Evolutionary conservation across 2,329 filamentous ascomycete species (phyloP).

Genomic region (Colletotrichum plurivorum): DNA sequence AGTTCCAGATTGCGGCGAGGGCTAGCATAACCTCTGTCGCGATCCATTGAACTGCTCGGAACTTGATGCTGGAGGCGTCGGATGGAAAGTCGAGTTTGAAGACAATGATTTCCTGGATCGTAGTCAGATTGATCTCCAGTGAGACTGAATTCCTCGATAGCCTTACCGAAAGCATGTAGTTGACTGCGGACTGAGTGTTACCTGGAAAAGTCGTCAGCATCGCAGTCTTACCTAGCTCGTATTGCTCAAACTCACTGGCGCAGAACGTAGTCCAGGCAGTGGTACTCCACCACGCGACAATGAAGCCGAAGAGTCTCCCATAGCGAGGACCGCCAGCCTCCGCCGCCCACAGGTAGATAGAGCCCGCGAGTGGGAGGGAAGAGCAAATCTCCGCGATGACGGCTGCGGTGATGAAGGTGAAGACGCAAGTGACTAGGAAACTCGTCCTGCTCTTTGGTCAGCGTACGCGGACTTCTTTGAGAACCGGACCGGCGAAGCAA

Average conservation of each 20-base stretch:
- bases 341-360: slow-evolving; percentile 74
- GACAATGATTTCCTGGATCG: slow-evolving; percentile 66
- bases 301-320: slow-evolving; percentile 69
- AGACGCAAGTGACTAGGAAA: slow-evolving; percentile 71
- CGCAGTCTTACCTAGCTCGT: too few relatives aligned
- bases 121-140: neutral
- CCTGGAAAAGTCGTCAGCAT: too few relatives aligned
- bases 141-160: too few relatives aligned
- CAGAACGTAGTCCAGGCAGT: slow-evolving; percentile 74
- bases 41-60: slow-evolving; percentile 74
- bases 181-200: slow-evolving; percentile 65
- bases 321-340: slow-evolving; percentile 69
- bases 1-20: slow-evolving; percentile 64
- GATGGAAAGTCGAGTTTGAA: slow-evolving; percentile 69
- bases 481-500: too few relatives aligned
- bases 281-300: slow-evolving; percentile 76
- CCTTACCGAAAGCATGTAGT: slow-evolving; percentile 66
- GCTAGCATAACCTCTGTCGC: slow-evolving; percentile 66
- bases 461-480: neutral
- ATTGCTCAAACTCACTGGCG: too few relatives aligned
- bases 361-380: slow-evolving; percentile 70
- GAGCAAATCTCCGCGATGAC: slow-evolving; percentile 74
- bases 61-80: slow-evolving; percentile 66
- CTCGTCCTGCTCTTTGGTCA: slow-evolving; percentile 62
- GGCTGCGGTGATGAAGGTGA: slow-evolving; percentile 72